These are phyloP conservation scores for barrel medic (Medicago truncatula) DNA, from an alignment of 306 rosid genomes.

Conservation along the genomic window MtrunA17r5.0-ANR NC_053049.1:32847501-32848000, in stretches of 20 bases:
- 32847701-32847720: slow-evolving; percentile 88
- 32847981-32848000: slow-evolving; percentile 79
- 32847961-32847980: slow-evolving; percentile 95
- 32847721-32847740: slow-evolving; percentile 65
- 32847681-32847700: slow-evolving; percentile 68
- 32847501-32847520: slow-evolving; percentile 57
- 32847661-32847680: slow-evolving; percentile 14
- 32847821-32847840: not conserved
- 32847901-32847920: slow-evolving; percentile 79
- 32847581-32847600: slow-evolving; percentile 72
- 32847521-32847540: slow-evolving; percentile 83
- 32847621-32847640: not conserved
- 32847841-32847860: slow-evolving; percentile 20
- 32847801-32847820: not conserved
- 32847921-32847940: slow-evolving; percentile 63
- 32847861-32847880: slow-evolving; percentile 72
- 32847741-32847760: slow-evolving; percentile 85
- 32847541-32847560: slow-evolving; percentile 91
- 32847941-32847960: slow-evolving; percentile 65
- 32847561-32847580: slow-evolving; percentile 90
- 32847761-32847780: slow-evolving; percentile 74
- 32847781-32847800: not conserved
- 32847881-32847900: slow-evolving; percentile 96
- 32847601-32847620: slow-evolving; percentile 38
- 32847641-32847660: slow-evolving; percentile 12